A percentile compares a stretch with the other conserved stretches of the same genome.
phyloP scores from a whole-genome alignment of 139 green algal species.

The Micractinium conductrix region DNA sequence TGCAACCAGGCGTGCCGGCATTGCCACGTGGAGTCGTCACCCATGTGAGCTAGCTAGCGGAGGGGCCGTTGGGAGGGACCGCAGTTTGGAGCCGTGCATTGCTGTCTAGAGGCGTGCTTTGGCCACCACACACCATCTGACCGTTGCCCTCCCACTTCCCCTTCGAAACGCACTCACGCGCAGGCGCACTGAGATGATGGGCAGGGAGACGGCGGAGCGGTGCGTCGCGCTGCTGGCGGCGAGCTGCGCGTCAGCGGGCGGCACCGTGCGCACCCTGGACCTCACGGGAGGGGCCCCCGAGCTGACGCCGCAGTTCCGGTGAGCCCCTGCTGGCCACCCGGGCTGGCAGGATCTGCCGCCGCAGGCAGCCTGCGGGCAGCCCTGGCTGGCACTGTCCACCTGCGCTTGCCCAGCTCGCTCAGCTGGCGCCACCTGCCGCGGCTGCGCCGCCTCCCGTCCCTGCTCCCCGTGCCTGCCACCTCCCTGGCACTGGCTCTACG shows the following conservation, averaged over 20 bases:
- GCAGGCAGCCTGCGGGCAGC: neutral
- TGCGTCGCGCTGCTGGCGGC: constrained; percentile 78
- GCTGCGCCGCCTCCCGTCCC: no score
- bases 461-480: neutral
- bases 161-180: no score
- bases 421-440: no score
- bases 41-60: no score
- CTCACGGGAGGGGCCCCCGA: constrained; percentile 96
- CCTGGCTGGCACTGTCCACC: no score
- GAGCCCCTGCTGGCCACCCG: neutral
- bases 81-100: neutral
- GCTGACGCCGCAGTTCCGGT: constrained; percentile 88
- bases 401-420: no score
- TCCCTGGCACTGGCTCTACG: no score
- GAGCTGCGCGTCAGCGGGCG: neutral
- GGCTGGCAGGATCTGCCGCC: neutral
- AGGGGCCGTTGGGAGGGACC: no score
- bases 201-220: constrained; percentile 63
- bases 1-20: constrained; percentile 99
- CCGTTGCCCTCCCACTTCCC: no score
- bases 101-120: no score
- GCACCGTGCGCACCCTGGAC: constrained; percentile 80
- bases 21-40: constrained; percentile 97
- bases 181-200: constrained; percentile 82
- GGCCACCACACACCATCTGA: no score